These are phyloP conservation scores for Eucalyptus cloeziana DNA, from an alignment of 345 rosid genomes.

Conservation along the genomic window DNA sequence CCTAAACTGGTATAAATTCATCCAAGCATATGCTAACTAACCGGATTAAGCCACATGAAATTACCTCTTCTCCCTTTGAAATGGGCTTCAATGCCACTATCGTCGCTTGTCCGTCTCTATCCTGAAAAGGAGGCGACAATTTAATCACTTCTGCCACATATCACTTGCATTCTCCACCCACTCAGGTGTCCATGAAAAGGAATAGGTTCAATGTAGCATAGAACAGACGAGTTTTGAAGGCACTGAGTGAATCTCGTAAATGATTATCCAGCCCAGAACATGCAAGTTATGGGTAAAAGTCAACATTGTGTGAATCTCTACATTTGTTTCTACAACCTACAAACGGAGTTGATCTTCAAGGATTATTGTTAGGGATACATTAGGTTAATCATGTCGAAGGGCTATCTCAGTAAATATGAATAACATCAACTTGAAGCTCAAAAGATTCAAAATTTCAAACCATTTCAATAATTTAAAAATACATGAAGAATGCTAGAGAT, in stretches of 20 bases:
- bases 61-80: conserved; percentile 71
- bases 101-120: conserved; percentile 79
- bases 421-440: not conserved
- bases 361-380: not conserved
- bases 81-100: conserved; percentile 46
- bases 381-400: no score
- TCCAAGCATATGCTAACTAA: not conserved
- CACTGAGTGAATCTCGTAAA: not conserved
- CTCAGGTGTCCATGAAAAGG: not conserved
- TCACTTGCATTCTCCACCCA: not conserved
- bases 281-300: not conserved
- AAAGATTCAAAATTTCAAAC: not conserved
- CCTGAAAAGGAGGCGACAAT: conserved; percentile 18
- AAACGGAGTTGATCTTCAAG: not conserved
- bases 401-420: not conserved
- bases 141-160: not conserved
- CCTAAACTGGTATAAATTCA: not conserved
- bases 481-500: not conserved
- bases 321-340: not conserved
- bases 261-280: not conserved
- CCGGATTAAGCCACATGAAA: not conserved
- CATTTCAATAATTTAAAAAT: not conserved
- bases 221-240: not conserved
- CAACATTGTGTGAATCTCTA: not conserved
- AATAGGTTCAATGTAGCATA: not conserved